A percentile compares a stretch with the other conserved stretches of the same genome.
These are phyloP conservation scores for Crucihimalaya himalaica DNA, from an alignment of 345 rosid genomes.

Conservation along the genomic window DNA sequence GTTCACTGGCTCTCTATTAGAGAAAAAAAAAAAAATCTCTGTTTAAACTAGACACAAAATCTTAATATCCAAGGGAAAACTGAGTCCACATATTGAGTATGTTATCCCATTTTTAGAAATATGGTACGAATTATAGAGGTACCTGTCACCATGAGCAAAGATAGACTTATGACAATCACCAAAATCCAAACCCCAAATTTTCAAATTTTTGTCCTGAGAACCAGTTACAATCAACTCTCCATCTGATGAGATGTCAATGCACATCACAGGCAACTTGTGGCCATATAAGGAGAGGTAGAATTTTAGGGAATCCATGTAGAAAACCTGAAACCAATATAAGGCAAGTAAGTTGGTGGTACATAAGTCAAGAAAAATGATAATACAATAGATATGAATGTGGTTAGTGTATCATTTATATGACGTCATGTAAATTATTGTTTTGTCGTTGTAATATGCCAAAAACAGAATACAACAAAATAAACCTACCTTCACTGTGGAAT, in stretches of 20 bases:
- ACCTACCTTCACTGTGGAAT: slow-evolving; percentile 91
- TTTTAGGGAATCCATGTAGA: slow-evolving; percentile 89
- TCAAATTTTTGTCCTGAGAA: slow-evolving; percentile 91
- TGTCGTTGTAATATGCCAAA: background rate
- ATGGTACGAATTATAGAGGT: slow-evolving; percentile 23
- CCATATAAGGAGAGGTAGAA: slow-evolving; percentile 84
- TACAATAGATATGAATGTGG: background rate
- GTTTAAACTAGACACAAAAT: background rate
- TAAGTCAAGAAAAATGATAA: background rate
- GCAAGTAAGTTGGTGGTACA: slow-evolving; percentile 8
- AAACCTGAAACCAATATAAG: slow-evolving; percentile 57
- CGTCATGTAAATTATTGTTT: background rate
- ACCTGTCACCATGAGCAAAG: slow-evolving; percentile 96
- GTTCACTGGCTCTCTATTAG: background rate
- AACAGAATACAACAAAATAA: slow-evolving; percentile 1
- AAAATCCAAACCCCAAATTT: slow-evolving; percentile 98
- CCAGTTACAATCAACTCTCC: slow-evolving; percentile 95
- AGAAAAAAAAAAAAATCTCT: background rate
- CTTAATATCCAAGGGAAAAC: background rate
- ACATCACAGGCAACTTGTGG: slow-evolving; percentile 89
- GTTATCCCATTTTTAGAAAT: slow-evolving; percentile 17
- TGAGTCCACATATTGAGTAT: background rate
- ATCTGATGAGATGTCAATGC: slow-evolving; percentile 96
- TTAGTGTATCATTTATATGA: slow-evolving; percentile 2
- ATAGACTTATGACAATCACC: slow-evolving; percentile 97